Evolutionary conservation across 257 asterid species (phyloP), one percentile per base, ranked within the genome.

Genomic region (Cruciata laevipes): DNA sequence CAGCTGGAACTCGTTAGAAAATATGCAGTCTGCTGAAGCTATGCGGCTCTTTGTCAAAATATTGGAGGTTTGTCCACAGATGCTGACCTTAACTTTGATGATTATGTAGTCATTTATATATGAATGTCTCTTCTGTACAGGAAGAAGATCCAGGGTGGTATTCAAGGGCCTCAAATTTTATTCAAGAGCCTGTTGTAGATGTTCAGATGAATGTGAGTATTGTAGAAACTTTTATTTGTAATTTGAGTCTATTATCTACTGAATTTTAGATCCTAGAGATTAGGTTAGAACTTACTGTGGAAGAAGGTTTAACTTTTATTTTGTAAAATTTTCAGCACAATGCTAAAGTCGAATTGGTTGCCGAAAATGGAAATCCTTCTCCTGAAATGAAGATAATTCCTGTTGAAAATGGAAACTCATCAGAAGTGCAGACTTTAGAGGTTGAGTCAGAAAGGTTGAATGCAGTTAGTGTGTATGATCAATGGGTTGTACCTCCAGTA

Each of bases 141-240:
- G 99, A 93, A 79, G 99, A 90, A 83, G 95, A 88, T 76, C 97
- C 97, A 53, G 96, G 96, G 60, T 93, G 99, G 99, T 93, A 88
- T 80, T 88, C 96, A 23, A 88, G 97, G 75, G 85, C 79, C 68
- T 85, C 99, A n/a, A 81, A 87, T 74, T 79, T 80, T 70, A 81
- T 71, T 57, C 71, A 82, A 1, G 95, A 85, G 83, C 95, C 96
- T 73, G 86, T 77, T 75, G 71, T 82, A 65, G 87, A 85, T 73
- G 94, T 79, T 69, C 86, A 90, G 81, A 80, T 80, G 80, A 83
- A 88, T 78, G 99, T 93, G 79, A 87, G 99, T 83, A 75, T 78
- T 61, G 44, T 30, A 66, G 38, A 24, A 18, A 35, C 55, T 65
- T 73, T 71, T 24, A n/a, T 31, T 67, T 18, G 42, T 67, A 49